Conservation (phyloP, 345 rosid genomes). For the Populus deltoides region DNA sequence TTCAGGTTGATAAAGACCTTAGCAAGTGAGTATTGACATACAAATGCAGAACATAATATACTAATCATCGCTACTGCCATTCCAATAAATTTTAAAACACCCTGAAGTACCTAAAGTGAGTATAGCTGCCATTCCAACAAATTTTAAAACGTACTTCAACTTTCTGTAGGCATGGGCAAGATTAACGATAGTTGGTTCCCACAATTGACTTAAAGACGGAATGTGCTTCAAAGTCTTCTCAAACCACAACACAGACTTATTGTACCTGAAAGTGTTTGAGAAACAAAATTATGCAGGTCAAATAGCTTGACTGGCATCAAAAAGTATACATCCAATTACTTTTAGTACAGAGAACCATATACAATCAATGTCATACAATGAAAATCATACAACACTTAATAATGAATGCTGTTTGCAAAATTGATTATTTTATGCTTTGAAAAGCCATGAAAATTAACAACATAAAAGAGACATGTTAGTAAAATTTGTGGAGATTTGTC, state of each 20-base stretch:
- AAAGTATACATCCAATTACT: not conserved
- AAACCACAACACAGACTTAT: constrained; percentile 79
- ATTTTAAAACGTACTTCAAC: constrained; percentile 50
- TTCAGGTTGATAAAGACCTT: not conserved
- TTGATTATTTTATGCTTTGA: not conserved
- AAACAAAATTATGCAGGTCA: constrained; percentile 5
- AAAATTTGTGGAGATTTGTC: too few species aligned
- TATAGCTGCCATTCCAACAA: not conserved
- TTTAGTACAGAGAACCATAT: not conserved
- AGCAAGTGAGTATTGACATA: not conserved
- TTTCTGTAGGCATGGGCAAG: constrained; percentile 89
- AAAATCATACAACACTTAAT: not conserved
- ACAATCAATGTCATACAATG: not conserved
- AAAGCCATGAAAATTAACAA: not conserved
- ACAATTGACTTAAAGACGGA: constrained; percentile 70
- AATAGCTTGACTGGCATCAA: constrained; percentile 2
- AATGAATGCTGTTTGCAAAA: not conserved
- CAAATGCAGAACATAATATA: not conserved
- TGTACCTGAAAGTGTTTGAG: constrained; percentile 60
- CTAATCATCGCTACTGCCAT: not conserved
- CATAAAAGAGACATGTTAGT: not conserved
- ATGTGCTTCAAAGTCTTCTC: constrained; percentile 82
- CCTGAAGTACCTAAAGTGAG: not conserved
- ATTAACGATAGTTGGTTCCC: constrained; percentile 91
- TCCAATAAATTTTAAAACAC: not conserved